Evolutionary conservation across 495 filamentous ascomycete species (phyloP), one percentile per base, ranked within the genome.

Genomic region (Aspergillus bertholletiae): DNA sequence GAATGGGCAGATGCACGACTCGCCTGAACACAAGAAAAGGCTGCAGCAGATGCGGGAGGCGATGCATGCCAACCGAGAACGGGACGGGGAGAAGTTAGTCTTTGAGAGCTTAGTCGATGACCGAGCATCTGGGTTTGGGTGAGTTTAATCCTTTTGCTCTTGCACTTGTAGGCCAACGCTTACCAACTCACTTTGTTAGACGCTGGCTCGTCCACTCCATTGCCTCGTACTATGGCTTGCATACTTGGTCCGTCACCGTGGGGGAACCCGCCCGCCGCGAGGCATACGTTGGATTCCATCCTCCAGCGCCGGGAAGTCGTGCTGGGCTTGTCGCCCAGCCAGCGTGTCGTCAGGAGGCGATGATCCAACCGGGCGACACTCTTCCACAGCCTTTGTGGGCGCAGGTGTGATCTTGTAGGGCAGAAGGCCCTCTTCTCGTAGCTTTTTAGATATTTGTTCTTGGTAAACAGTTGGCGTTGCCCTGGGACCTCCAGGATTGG

Each of bases 141-240:
- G 72, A 59, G 88, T 80, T 62, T 62, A 22, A 23, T 28, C 34
- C 26, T 27, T 41, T 11, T 21, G n/a, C 20, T 12, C 18, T 15
- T 28, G 4, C 23, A 13, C 2, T 43, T 13, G 9, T 51, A 5
- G 28, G 17, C 20, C 46, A 49, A 49, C 23, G 43, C 59, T 57
- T n/a, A 64, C 67, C 43, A 62, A 22, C 18, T 56, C 22, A 7
- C 59, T 46, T 49, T 30, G 13, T 43, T 55, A 95, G 90, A 57
- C 88, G 94, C 46, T 98, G 90, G 89, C 82, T 98, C 51, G 91
- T 96, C 5, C 92, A 98, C 72, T 87, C 85, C 46, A 90, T 98
- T 58, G 95, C 90, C 20, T 77, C 85, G 7, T 97, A 98, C 69
- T 98, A 98, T 68, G 93, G 91, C 27, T 78, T 98, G 52, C 83